These are phyloP conservation scores for Eimeria praecox DNA, from an alignment of 169 alveolate species.

Conservation along the genomic window DNA sequence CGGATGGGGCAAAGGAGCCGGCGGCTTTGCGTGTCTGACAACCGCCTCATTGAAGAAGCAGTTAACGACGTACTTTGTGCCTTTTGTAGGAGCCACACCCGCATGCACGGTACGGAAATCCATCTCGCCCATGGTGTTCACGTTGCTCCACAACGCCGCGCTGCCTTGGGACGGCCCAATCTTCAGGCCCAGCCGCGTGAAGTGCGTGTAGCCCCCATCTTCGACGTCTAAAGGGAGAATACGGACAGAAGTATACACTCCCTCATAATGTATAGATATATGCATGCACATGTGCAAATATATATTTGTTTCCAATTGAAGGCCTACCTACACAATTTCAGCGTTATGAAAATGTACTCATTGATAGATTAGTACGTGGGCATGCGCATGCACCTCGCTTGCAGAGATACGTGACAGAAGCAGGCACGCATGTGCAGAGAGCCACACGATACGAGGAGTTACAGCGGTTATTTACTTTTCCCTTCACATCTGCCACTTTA, in stretches of 20 bases:
- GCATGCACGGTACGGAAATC: slow-evolving; percentile 80
- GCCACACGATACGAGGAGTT: background rate
- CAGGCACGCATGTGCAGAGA: background rate
- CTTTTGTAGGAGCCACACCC: slow-evolving; percentile 79
- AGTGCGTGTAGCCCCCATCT: slow-evolving; percentile 79
- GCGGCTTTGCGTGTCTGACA: slow-evolving; percentile 41
- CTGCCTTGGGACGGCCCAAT: slow-evolving; percentile 78
- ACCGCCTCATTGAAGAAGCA: slow-evolving; percentile 79
- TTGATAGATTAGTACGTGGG: too few relatives aligned
- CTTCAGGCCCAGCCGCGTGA: slow-evolving; percentile 77
- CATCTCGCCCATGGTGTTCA: background rate
- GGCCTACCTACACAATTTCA: too few relatives aligned
- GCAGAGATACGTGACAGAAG: background rate
- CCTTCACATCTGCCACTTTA: background rate
- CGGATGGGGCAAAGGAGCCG: slow-evolving; percentile 18
- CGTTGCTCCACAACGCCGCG: slow-evolving; percentile 78
- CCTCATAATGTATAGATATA: background rate
- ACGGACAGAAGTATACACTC: background rate
- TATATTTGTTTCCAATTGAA: too few relatives aligned
- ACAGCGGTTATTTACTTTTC: too few relatives aligned
- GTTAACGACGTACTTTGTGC: slow-evolving; percentile 82
- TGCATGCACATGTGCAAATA: too few relatives aligned
- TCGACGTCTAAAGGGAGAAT: slow-evolving; percentile 68
- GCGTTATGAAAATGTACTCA: too few relatives aligned
- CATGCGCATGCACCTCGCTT: too few relatives aligned